Conservation (phyloP, 768 basidiomycete species). For the Sistotremastrum suecicum region DNA sequence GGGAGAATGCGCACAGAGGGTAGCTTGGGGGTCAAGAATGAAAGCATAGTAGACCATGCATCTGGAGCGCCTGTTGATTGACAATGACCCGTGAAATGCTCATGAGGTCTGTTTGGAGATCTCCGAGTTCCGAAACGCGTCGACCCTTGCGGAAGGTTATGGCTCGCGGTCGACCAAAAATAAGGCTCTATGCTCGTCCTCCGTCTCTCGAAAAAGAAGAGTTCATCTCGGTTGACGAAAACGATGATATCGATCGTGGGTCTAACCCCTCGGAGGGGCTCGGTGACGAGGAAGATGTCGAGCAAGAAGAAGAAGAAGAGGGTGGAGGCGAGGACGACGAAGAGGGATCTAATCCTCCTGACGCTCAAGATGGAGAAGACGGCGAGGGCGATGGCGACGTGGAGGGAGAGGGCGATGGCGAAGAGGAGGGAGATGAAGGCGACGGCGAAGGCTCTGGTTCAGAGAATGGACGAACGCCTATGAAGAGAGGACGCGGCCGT, state of each 20-base stretch:
- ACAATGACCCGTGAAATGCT: background rate
- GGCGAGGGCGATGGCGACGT: background rate
- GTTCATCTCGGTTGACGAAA: background rate
- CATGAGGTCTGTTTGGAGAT: background rate
- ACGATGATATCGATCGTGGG: background rate
- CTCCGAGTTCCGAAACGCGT: background rate
- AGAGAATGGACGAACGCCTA: background rate
- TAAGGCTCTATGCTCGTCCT: background rate
- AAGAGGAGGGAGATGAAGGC: background rate
- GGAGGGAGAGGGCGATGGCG: background rate
- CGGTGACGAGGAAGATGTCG: background rate
- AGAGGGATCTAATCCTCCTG: background rate
- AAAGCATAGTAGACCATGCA: background rate
- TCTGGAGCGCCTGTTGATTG: background rate
- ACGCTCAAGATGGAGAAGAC: background rate
- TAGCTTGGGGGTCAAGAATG: background rate
- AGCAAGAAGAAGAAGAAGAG: background rate
- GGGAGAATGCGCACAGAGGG: background rate
- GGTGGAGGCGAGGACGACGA: background rate
- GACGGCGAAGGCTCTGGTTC: background rate
- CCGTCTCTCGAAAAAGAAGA: background rate
- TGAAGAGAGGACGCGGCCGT: too few relatives aligned
- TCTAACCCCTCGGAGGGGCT: background rate
- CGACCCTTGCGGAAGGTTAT: background rate
- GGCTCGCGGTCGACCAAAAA: background rate